Evolutionary conservation across 768 basidiomycete species (phyloP), one percentile per base, ranked within the genome.

Genomic region (Podaxis sp.): DNA sequence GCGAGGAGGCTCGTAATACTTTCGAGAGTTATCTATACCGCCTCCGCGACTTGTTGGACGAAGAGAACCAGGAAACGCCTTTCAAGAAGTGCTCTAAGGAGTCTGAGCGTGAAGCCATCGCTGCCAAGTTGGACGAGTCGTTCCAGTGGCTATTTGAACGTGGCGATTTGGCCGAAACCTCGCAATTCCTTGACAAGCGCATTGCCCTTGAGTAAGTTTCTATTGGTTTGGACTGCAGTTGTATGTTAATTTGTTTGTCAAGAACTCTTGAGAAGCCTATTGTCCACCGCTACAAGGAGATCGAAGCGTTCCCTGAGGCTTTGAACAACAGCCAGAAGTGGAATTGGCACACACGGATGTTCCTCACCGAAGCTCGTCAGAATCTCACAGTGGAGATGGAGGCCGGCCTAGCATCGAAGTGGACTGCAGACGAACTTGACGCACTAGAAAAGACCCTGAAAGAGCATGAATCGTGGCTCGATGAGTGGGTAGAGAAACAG

Each of bases 1-100:
- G 87, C 36, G 96, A 96, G 69, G 97, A 99, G 73, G 93, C 94
- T 2, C 83, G 90, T 33, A 99, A 99, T 75, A 81, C 84, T 26
- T 85, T 99, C 56, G 97, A 99, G 74, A 86, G 89, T 36, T 97
- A 97, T 71, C 75, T 99, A n/a, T 99, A 99, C 78, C 85, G 89
- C 64, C 76, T 97, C 37, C 88, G 93, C 22, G 95, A 95, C 70
- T 80, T 96, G 10, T 78, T 98, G 33, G 82, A 85, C 33, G 87
- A 90, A 41, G 83, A 85, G 11, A 84, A 85, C 66, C 68, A 76
- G 4, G 82, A 86, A 7, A 85, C 88, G 6, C 91, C 93, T 2
- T 92, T 99, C 77, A 86, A 87, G 74, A 89, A 91, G 70, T 96
- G 90, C 72, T 96, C 95, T 4, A 89, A 88, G 66, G 75, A 80